Evolutionary conservation across 306 rosid species (phyloP), one percentile per base, ranked within the genome.

Genomic region (Delonix regia): DNA sequence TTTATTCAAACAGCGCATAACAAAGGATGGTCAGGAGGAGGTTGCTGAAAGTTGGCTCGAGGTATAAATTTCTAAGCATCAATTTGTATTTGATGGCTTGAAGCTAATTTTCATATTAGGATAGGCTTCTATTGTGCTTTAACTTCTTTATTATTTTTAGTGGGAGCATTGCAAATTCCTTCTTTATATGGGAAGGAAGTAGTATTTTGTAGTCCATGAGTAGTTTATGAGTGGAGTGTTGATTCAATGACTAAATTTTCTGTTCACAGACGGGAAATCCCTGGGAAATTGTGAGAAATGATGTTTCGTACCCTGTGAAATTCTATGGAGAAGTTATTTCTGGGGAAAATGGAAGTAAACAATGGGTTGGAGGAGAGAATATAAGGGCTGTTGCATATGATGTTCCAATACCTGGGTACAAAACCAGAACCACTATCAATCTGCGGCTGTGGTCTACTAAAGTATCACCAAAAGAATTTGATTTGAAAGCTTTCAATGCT

Each of bases 31-130:
- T 70, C 98, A 95, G 78, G 96, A 89, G 85, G 99, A 95, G 86
- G 89, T 86, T 70, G 95, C 98, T 81, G 97, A 95, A 88, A 89
- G 80, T 84, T 95, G 99, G 99, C 99, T 95, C 60, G 98, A 95
- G 96, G 99, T 95, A 86, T 62, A 28, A 2, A 27, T 60, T 57
- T 57, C 41, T 63, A 28, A 57, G 67, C 73, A 53, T 69, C 1
- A 10, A 19, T 74, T 51, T 24, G 11, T 18, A 53, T 27, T 69
- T 28, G 55, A 72, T 27, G 34, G 49, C 55, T 22, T 16, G 67
- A 76, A 27, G 76, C 55, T 30, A 57, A 24, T 9, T 56, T 56
- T 56, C 2, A 24, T 56, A 56, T 56, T 3, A 56, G 33, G 33
- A 56, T 11, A 12, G 24, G 33, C 62, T 56, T 56, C 67, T 39